Evolutionary conservation across 768 basidiomycete genomes (phyloP).

Genomic region (Jaapia argillacea): DNA sequence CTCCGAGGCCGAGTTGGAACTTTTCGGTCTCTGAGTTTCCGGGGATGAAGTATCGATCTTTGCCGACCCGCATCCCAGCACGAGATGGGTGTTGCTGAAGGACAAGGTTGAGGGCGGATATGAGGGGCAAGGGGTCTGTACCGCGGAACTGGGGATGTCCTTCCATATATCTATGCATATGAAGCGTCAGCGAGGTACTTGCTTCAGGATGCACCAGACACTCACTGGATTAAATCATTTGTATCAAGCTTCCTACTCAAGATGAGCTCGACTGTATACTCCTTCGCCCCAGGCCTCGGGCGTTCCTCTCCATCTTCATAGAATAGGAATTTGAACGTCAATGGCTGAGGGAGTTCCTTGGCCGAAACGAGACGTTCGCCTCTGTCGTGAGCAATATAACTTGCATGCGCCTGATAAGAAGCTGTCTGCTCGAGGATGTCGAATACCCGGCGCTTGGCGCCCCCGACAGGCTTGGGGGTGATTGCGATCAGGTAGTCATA

Average conservation of each 20-base stretch:
- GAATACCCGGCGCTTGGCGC: slow-evolving; percentile 41
- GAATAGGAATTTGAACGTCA: slow-evolving; percentile 23
- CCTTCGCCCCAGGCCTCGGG: slow-evolving; percentile 25
- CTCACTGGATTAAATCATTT: slow-evolving; percentile 24
- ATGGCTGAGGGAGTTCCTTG: slow-evolving; percentile 24
- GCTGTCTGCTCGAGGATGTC: slow-evolving; percentile 38
- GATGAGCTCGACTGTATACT: slow-evolving; percentile 29
- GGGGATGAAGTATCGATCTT: slow-evolving; percentile 47
- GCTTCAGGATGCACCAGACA: not conserved
- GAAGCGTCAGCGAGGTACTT: not conserved
- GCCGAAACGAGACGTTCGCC: slow-evolving; percentile 32
- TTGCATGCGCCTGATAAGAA: slow-evolving; percentile 22
- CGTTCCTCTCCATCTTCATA: slow-evolving; percentile 29
- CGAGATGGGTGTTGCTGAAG: slow-evolving; percentile 45
- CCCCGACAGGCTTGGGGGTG: slow-evolving; percentile 27
- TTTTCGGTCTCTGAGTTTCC: slow-evolving; percentile 7
- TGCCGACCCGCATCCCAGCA: slow-evolving; percentile 51
- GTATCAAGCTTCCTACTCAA: slow-evolving; percentile 20
- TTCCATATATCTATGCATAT: slow-evolving; percentile 35
- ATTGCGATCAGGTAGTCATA: slow-evolving; percentile 52
- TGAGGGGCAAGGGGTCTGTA: slow-evolving; percentile 46
- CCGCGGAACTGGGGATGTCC: slow-evolving; percentile 45
- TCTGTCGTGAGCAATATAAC: slow-evolving; percentile 41
- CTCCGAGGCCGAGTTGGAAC: slow-evolving; percentile 22
- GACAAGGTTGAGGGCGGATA: slow-evolving; percentile 58